Conservation (phyloP, 2,329 filamentous ascomycete species). For the Fonsecaea monophora region DNA sequence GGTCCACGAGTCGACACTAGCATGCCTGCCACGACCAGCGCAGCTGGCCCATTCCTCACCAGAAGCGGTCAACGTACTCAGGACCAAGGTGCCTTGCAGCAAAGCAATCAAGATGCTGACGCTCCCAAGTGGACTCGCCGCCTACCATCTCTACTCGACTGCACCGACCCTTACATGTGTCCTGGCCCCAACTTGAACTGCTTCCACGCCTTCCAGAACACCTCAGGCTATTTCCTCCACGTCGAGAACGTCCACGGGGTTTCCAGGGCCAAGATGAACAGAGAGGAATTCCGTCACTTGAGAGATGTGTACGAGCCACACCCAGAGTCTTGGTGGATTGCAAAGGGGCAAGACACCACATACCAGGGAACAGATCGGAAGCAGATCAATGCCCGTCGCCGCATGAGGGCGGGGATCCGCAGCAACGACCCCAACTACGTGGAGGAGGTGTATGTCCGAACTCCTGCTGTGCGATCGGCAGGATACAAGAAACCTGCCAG, state of each 20-base stretch:
- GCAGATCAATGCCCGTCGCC: constrained; percentile 29
- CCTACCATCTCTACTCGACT: constrained; percentile 14
- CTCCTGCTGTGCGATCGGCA: neutral
- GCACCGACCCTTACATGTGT: constrained; percentile 18
- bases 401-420: constrained; percentile 24
- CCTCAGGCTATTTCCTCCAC: constrained; percentile 1
- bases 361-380: constrained; percentile 31
- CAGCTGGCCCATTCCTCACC: neutral
- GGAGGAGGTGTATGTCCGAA: constrained; percentile 23
- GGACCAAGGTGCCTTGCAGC: neutral
- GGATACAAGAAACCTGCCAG: neutral
- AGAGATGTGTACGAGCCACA: neutral
- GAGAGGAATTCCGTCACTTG: constrained; percentile 10
- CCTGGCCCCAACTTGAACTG: constrained; percentile 3
- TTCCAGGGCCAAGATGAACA: neutral
- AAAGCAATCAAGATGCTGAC: constrained; percentile 1
- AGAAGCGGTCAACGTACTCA: neutral
- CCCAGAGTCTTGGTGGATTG: constrained; percentile 12
- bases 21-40: neutral
- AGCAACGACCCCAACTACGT: constrained; percentile 17
- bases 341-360: constrained; percentile 17
- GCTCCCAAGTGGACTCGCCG: constrained; percentile 6
- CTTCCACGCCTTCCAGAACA: constrained; percentile 17
- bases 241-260: neutral
- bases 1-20: neutral